These are phyloP conservation scores for Talaromyces sp. DNA, from an alignment of 2,329 filamentous ascomycete genomes.

Conservation along the genomic window DNA sequence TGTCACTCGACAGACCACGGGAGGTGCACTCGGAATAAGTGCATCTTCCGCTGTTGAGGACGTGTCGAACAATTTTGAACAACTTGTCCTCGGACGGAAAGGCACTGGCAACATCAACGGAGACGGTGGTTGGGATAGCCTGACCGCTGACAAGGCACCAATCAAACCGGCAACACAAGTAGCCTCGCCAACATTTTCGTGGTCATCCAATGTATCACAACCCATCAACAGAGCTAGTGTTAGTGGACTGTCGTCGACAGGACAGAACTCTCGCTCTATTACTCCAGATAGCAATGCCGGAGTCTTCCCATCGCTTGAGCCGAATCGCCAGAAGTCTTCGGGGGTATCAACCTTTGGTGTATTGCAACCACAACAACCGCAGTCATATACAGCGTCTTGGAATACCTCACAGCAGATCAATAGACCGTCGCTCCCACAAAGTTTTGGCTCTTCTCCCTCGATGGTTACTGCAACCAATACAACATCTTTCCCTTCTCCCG, in stretches of 20 bases:
- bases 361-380: conserved; percentile 24
- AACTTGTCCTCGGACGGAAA: conserved; percentile 72
- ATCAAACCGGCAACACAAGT: conserved; percentile 23
- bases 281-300: conserved; percentile 49
- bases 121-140: conserved; percentile 27
- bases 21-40: conserved; percentile 25
- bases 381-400: conserved; percentile 17
- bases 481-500: conserved; percentile 9
- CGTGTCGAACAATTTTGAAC: conserved; percentile 72
- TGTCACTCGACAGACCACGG: conserved; percentile 34
- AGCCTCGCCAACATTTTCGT: conserved; percentile 38
- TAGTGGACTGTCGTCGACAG: conserved; percentile 18
- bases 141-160: conserved; percentile 28
- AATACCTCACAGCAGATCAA: conserved; percentile 20
- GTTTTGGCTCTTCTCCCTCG: conserved; percentile 5
- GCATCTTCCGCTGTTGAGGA: conserved; percentile 48
- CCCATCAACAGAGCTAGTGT: conserved; percentile 19
- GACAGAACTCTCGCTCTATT: conserved; percentile 40
- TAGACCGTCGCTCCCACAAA: not conserved
- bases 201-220: conserved; percentile 33
- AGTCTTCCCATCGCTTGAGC: conserved; percentile 45
- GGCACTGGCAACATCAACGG: conserved; percentile 33
- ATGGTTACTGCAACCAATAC: not conserved
- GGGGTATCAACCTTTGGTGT: conserved; percentile 20
- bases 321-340: conserved; percentile 32